Evolutionary conservation across 2,329 filamentous ascomycete species (phyloP).

Genomic region (Cordyceps javanica): DNA sequence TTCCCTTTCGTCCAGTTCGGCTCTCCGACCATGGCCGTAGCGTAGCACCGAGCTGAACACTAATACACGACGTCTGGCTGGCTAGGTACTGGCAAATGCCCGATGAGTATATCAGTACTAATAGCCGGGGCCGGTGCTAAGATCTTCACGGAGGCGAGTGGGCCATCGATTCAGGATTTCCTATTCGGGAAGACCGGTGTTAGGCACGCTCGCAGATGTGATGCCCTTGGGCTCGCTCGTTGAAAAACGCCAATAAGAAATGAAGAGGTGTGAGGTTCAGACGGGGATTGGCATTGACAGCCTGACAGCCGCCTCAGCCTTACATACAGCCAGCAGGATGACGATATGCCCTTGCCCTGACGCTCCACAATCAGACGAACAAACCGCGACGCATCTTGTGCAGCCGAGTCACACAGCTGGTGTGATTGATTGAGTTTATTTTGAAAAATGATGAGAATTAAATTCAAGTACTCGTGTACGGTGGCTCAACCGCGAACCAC

Average conservation of each 20-base stretch:
- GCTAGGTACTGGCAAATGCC: background rate
- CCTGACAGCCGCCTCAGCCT: background rate
- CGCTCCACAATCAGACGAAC: background rate
- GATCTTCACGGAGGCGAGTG: background rate
- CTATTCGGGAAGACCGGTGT: conserved; percentile 3
- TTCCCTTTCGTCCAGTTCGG: background rate
- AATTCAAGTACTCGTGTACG: background rate
- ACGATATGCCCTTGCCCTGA: background rate
- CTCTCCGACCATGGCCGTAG: background rate
- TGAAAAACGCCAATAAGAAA: background rate
- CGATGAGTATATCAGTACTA: background rate
- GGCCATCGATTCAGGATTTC: background rate
- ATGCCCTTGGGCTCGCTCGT: background rate
- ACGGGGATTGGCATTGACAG: background rate
- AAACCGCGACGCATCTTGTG: background rate
- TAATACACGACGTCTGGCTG: background rate
- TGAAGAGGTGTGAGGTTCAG: background rate
- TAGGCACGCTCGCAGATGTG: background rate
- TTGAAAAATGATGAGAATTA: no score
- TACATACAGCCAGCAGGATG: background rate
- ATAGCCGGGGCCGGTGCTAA: background rate
- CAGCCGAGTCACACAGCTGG: background rate
- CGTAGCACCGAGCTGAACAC: conserved; percentile 2
- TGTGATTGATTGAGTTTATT: background rate
- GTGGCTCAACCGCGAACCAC: background rate